Evolutionary conservation across 2,329 filamentous ascomycete species (phyloP), one percentile per base, ranked within the genome.

Genomic region (Sphaceloma murrayae): DNA sequence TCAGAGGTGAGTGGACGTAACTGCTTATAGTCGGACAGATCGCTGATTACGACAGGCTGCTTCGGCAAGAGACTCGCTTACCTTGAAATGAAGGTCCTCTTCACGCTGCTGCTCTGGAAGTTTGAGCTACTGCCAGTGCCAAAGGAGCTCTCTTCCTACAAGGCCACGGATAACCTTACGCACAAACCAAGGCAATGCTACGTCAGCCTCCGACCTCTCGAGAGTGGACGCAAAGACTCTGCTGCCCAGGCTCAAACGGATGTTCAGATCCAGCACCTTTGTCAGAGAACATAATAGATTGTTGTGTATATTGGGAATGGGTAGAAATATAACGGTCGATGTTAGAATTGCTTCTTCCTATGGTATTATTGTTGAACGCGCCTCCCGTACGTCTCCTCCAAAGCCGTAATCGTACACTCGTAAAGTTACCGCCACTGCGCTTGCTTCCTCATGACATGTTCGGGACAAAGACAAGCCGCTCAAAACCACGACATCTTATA

Each of bases 1-100:
- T 55, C 14, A 50, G 65, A 6, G 42, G 62, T 59, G 1, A 67
- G 64, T 46, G 59, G 59, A 45, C 63, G 62, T 58, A 46, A 42
- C 52, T 33, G 9, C 19, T 27, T 6, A n/a, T 10, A 13, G 8
- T 10, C 10, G 4, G n/a, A 8, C 8, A 8, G 1, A 7, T 33
- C n/a, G 27, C 14, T 39, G n/a, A 33, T 38, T 48, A 17, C 32
- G 21, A 11, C n/a, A 31, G 8, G 42, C 2, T 26, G 31, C 19
- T 40, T 40, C 49, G 52, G 53, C 13, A 49, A 48, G 31, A 53
- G 51, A 34, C 32, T 55, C 14, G 56, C 54, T 10, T 54, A 56
- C 22, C 43, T 61, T 10, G 53, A 61, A 32, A 31, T 61, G 42
- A 48, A 50, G 21, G 43, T 59, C 14, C 34, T 56, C 26, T 36